A percentile compares a stretch with the other conserved stretches of the same genome.
Conservation (phyloP, 2,329 filamentous ascomycete species). For the Exophiala bonariae region DNA sequence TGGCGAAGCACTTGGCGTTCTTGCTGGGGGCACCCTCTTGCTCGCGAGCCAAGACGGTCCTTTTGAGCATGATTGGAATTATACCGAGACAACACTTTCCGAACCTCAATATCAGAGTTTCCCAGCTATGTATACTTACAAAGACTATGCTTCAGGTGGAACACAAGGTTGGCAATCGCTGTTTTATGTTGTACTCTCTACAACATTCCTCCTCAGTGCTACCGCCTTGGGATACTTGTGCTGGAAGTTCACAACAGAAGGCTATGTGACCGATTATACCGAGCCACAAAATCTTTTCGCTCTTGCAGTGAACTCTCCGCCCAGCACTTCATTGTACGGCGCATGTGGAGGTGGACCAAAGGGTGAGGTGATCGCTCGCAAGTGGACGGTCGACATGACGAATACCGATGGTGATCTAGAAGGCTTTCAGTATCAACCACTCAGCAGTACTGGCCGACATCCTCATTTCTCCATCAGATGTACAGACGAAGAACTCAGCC, state of each 20-base stretch:
- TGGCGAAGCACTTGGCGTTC: constrained; percentile 72
- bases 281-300: constrained; percentile 76
- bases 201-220: constrained; percentile 68
- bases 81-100: constrained; percentile 43
- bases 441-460: neutral
- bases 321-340: neutral
- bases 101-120: constrained; percentile 59
- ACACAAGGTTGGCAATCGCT: constrained; percentile 59
- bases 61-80: constrained; percentile 59
- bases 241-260: constrained; percentile 48
- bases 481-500: constrained; percentile 1
- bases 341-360: constrained; percentile 1
- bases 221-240: constrained; percentile 66
- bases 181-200: constrained; percentile 66
- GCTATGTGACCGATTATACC: constrained; percentile 74
- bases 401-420: neutral
- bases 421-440: neutral
- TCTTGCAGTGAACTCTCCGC: constrained; percentile 61
- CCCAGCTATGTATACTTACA: constrained; percentile 61
- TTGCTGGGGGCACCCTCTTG: constrained; percentile 67
- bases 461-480: constrained; percentile 4
- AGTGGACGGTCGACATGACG: constrained; percentile 2
- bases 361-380: neutral
- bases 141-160: constrained; percentile 71
- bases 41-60: constrained; percentile 60